Evolutionary conservation across 2,329 filamentous ascomycete species (phyloP), one percentile per base, ranked within the genome.

Genomic region (Erysiphe pulchra): DNA sequence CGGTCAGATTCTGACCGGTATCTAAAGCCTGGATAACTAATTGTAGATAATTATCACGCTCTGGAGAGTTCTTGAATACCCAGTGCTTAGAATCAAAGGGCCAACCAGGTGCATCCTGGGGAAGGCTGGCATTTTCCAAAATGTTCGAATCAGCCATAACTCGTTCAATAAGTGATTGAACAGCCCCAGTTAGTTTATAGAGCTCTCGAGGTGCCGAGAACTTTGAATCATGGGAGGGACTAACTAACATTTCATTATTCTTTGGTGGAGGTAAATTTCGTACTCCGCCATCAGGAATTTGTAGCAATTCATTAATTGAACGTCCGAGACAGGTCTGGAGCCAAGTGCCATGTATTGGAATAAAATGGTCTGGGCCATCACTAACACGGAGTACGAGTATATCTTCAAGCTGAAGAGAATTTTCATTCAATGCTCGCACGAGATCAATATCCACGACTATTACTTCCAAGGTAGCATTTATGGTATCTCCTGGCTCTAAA

Each of bases 301-400:
- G 75, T 44, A 92, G 83, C 9, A 98, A 69, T 55, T 92, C 86
- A 49, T 86, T 79, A n/a, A 98, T 70, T 0, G 81, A 86, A 34
- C 83, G 75, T 0, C 82, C 83, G 43, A 95, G 81, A 53, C 77
- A 81, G 0, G 83, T 84, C 9, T 80, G 80, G 3, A 78, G 64
- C 87, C 90, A 98, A 1, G 63, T 65, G 0, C 73, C 90, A 20
- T 72, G 75, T 0, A 93, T 67, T 0, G 85, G 79, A 36, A 98
- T 73, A 57, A 98, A 98, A 57, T 95, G 81, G 54, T 98, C 90
- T 42, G 85, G 72, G 0, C 92, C 92, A 45, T 79, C 73, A 11
- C 75, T 69, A 5, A 98, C 81, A 0, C 85, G 76, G 9, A 98
- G 67, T 1, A 98, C 78, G 8, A 98, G 66, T 2, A 98, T 77